Conservation (phyloP, 495 filamentous ascomycete species). For the Hypoxylon perforatum region DNA sequence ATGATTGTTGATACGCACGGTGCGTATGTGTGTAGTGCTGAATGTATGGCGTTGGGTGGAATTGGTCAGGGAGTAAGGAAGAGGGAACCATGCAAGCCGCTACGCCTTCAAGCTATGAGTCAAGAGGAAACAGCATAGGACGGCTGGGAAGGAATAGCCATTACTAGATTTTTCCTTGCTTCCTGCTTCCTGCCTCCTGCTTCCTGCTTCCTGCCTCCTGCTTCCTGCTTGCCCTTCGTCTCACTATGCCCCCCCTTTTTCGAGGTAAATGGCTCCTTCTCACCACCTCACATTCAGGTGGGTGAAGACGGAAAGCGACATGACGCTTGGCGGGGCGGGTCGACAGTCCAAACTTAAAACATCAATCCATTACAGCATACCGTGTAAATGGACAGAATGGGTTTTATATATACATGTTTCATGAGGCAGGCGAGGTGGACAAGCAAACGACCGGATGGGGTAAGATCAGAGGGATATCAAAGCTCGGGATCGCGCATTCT, state of each 20-base stretch:
- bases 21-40: background rate
- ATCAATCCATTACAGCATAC: slow-evolving; percentile 9
- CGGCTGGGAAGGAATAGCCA: slow-evolving; percentile 21
- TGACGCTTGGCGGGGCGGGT: slow-evolving; percentile 12
- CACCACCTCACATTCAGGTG: slow-evolving; percentile 11
- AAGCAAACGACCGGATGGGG: background rate
- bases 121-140: slow-evolving; percentile 16
- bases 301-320: slow-evolving; percentile 3
- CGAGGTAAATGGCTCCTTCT: slow-evolving; percentile 19
- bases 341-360: slow-evolving; percentile 9
- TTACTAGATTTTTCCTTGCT: slow-evolving; percentile 14
- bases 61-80: slow-evolving; percentile 3
- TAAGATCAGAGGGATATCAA: background rate
- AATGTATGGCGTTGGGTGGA: background rate
- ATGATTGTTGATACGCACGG: background rate
- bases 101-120: slow-evolving; percentile 18
- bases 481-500: background rate
- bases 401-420: slow-evolving; percentile 24
- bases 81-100: slow-evolving; percentile 20
- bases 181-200: no score
- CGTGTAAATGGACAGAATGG: slow-evolving; percentile 4
- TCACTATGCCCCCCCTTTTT: slow-evolving; percentile 9
- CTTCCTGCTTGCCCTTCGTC: slow-evolving; percentile 13
- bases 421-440: background rate
- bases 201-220: no score